Evolutionary conservation across 345 rosid genomes (phyloP).

Genomic region (Camelina laxa): DNA sequence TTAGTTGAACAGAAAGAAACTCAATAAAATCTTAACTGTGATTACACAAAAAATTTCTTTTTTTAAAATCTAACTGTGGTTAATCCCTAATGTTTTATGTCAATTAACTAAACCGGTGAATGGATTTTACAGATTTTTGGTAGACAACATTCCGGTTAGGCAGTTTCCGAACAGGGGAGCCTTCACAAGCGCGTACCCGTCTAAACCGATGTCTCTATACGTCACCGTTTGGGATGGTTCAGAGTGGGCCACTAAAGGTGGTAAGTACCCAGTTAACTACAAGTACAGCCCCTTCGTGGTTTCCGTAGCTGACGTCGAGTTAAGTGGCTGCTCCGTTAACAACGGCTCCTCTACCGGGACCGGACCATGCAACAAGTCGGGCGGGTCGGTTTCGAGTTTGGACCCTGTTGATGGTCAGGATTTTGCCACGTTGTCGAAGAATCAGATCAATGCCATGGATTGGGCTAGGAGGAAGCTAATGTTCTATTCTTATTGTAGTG

Average conservation of each 20-base stretch:
- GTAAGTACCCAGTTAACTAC: conserved; percentile 89
- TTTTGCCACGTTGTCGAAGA: conserved; percentile 60
- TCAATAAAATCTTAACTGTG: too few species aligned
- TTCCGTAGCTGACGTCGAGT: conserved; percentile 59
- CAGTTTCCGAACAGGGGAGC: conserved; percentile 61
- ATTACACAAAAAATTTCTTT: too few species aligned
- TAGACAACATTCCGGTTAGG: conserved; percentile 84
- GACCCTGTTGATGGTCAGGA: conserved; percentile 82
- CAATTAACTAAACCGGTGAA: conserved; percentile 13
- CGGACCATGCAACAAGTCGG: conserved; percentile 55
- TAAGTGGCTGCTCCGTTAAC: conserved; percentile 60
- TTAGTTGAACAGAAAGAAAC: neutral
- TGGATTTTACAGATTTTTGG: conserved; percentile 60
- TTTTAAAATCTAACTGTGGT: neutral
- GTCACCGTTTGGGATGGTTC: conserved; percentile 96
- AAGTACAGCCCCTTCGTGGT: conserved; percentile 75
- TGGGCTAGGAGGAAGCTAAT: conserved; percentile 92
- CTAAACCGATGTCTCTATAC: conserved; percentile 81
- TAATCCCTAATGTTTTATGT: neutral
- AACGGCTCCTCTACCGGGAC: conserved; percentile 29
- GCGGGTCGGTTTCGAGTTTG: conserved; percentile 50
- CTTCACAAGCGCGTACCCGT: conserved; percentile 61
- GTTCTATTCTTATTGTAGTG: conserved; percentile 89
- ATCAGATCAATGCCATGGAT: conserved; percentile 70
- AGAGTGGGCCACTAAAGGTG: conserved; percentile 95